phyloP scores from a whole-genome alignment of 1,284 basidiomycete species.

The Peniophora sp. region DNA sequence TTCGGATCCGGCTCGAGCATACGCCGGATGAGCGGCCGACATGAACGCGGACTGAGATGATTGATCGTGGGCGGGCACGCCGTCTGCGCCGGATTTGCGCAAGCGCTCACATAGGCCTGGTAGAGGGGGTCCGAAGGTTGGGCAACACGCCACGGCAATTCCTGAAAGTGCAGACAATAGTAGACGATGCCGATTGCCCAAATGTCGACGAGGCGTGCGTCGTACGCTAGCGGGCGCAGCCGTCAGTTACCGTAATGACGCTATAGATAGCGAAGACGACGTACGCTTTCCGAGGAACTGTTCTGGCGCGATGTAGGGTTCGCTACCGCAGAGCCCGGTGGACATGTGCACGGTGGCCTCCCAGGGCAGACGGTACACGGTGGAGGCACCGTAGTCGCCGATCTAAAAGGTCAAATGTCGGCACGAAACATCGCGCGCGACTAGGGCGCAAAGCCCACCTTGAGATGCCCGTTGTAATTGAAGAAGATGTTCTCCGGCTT shows the following conservation, averaged over 20 bases:
- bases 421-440: not conserved
- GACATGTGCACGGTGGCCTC: slow-evolving; percentile 95
- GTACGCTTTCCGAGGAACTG: slow-evolving; percentile 94
- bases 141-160: slow-evolving; percentile 95
- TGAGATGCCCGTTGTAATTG: slow-evolving; percentile 88
- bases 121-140: slow-evolving; percentile 82
- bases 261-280: slow-evolving; percentile 28
- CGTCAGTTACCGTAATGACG: slow-evolving; percentile 3
- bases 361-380: slow-evolving; percentile 98
- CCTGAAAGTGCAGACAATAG: slow-evolving; percentile 97
- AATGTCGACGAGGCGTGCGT: slow-evolving; percentile 93
- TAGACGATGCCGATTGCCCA: slow-evolving; percentile 98
- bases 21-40: slow-evolving; percentile 78
- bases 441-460: slow-evolving; percentile 40
- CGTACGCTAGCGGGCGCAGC: slow-evolving; percentile 65
- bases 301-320: slow-evolving; percentile 98
- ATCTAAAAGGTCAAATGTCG: slow-evolving; percentile 45
- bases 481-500: slow-evolving; percentile 98
- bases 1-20: slow-evolving; percentile 97
- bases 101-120: slow-evolving; percentile 74
- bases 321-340: slow-evolving; percentile 93
- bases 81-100: slow-evolving; percentile 27
- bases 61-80: slow-evolving; percentile 73
- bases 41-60: slow-evolving; percentile 84
- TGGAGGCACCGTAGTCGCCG: slow-evolving; percentile 97